Percentiles rank a stretch among this genome's conserved stretches.
Evolutionary conservation across 1,139 yeast genomes (phyloP).

Genomic region (Arxiozyma slooffiae): DNA sequence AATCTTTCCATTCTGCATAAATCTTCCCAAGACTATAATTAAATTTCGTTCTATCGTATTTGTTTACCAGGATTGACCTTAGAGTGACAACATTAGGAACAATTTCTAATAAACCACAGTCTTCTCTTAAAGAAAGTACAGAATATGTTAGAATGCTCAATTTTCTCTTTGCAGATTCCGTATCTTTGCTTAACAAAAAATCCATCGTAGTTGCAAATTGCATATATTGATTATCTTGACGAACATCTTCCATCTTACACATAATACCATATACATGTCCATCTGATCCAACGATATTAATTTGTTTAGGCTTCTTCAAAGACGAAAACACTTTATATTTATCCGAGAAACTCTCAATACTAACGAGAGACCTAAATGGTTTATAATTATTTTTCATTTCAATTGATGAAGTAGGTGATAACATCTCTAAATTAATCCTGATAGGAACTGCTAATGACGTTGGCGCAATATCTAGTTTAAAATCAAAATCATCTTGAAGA

Average conservation of each 20-base stretch:
- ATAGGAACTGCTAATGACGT: constrained; percentile 75
- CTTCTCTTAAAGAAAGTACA: constrained; percentile 79
- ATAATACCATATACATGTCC: constrained; percentile 61
- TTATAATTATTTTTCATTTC: constrained; percentile 34
- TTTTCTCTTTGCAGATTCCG: constrained; percentile 63
- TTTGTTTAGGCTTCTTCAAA: constrained; percentile 76
- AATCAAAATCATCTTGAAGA: constrained; percentile 39
- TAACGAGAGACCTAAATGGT: constrained; percentile 51
- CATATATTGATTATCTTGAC: constrained; percentile 92
- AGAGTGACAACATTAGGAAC: constrained; percentile 77
- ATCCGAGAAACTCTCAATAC: constrained; percentile 44
- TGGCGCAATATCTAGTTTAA: constrained; percentile 43
- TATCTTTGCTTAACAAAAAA: constrained; percentile 53
- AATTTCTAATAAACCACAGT: constrained; percentile 88
- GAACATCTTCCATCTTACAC: constrained; percentile 84
- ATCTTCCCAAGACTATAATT: constrained; percentile 23
- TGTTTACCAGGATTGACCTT: constrained; percentile 50
- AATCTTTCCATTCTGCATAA: constrained; percentile 25
- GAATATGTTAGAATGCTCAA: constrained; percentile 73
- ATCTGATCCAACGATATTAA: constrained; percentile 70
- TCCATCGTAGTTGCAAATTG: constrained; percentile 87
- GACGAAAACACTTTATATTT: constrained; percentile 55
- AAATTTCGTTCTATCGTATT: constrained; percentile 35
- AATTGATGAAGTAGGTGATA: constrained; percentile 45
- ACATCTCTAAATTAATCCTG: constrained; percentile 58